Conservation (phyloP, 164 flowering plant genomes). For the Magnolia officinalis region DNA sequence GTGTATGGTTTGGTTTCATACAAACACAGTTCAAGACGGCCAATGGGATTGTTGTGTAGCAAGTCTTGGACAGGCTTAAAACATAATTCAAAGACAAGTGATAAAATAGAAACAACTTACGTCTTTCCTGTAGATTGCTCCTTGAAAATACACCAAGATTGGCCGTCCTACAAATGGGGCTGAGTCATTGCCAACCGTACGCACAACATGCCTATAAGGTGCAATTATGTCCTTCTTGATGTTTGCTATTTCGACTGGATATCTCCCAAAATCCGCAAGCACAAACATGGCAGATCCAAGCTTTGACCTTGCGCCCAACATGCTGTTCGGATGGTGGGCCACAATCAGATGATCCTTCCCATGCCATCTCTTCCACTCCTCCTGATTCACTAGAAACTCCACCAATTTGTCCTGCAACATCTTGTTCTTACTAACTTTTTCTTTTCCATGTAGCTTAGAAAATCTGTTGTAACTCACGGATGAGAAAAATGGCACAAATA, state of each 20-base stretch:
- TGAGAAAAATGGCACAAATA: constrained; percentile 87
- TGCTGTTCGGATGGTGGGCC: constrained; percentile 96
- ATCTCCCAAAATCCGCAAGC: constrained; percentile 96
- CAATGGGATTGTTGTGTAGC: neutral
- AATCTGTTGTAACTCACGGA: constrained; percentile 81
- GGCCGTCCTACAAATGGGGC: constrained; percentile 53
- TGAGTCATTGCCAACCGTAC: constrained; percentile 32
- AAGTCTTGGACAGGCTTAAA: neutral
- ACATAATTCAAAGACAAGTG: neutral
- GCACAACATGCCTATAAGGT: constrained; percentile 82
- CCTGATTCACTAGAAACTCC: constrained; percentile 41
- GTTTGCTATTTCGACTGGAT: constrained; percentile 59
- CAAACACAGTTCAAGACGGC: neutral
- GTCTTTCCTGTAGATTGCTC: constrained; percentile 90
- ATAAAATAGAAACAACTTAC: constrained; percentile 44
- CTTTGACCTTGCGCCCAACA: constrained; percentile 58
- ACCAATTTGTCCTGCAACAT: constrained; percentile 65
- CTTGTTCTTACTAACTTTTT: constrained; percentile 47
- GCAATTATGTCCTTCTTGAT: constrained; percentile 77
- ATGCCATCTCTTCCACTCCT: constrained; percentile 68
- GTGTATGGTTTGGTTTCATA: neutral
- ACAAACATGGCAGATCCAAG: constrained; percentile 79
- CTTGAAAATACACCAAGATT: constrained; percentile 68
- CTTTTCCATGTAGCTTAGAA: constrained; percentile 52
- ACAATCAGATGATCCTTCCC: constrained; percentile 79